Evolutionary conservation across 495 filamentous ascomycete species (phyloP), one percentile per base, ranked within the genome.

Genomic region (Penicillium herquei): DNA sequence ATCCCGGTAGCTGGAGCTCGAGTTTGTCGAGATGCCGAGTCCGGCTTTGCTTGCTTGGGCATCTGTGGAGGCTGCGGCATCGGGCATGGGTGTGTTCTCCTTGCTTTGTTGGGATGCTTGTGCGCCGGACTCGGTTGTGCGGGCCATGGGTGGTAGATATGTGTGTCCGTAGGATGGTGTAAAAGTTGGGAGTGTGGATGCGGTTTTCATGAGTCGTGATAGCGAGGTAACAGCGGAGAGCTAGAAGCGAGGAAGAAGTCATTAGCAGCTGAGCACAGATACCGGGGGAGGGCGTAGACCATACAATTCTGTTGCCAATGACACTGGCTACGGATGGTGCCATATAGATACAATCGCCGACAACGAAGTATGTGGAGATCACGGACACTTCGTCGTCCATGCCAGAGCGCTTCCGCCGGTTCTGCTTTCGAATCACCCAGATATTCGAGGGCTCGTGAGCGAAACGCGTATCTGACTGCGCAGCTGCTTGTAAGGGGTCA

Each of bases 351-450:
- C 89, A 87, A 62, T 90, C 89, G 2, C 89, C 90, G 3, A 93
- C 80, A 10, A 96, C 78, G 62, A 89, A 98, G 63, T 93, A 97
- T 2, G 85, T 84, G n/a, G 81, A 80, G 16, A 91, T 77, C 11
- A 95, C 80, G 5, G 73, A 81, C 12, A 96, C 76, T 62, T 91
- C 85, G 56, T 87, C 84, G 52, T 89, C 86, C 40, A 80, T 51
- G 54, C 81, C 58, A 67, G 73, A 57, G 67, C 77, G 54, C 76
- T 82, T 83, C 45, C 82, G 79, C 44, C 92, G 79, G 17, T 80
- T 84, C 70, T 98, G 94, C 76, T 96, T 96, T 61, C 91, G 86
- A 53, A 98, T 90, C 2, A 96, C 88, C 91, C 91, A 98, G 17
- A 96, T 81, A 17, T 91, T 90, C 14, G 79, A 83, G 5, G 75